phyloP scores from a whole-genome alignment of 176 grass and related monocot genomes.

The Oryza nivara region DNA sequence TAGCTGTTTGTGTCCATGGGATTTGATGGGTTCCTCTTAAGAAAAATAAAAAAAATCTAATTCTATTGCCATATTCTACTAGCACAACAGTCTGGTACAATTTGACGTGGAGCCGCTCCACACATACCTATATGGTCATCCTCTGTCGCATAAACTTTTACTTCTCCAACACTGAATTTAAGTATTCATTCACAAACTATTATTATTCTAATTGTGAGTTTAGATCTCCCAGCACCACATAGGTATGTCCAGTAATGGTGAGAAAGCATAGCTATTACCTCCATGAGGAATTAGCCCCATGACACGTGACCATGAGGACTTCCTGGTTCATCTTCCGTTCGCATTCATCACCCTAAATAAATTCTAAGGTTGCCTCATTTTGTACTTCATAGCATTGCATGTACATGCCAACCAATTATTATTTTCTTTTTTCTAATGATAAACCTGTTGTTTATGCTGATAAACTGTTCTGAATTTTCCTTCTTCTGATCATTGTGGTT shows the following conservation, averaged over 20 bases:
- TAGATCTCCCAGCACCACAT: neutral
- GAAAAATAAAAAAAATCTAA: neutral
- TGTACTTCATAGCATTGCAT: neutral
- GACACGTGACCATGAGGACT: neutral
- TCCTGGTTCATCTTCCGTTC: neutral
- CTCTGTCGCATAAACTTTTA: neutral
- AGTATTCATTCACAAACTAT: neutral
- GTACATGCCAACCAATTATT: neutral
- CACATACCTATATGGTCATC: neutral
- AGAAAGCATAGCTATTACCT: too few species aligned
- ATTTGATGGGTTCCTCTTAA: neutral
- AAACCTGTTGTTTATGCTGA: neutral
- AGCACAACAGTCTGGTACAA: neutral
- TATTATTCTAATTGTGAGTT: neutral
- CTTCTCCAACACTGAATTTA: neutral
- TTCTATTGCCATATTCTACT: neutral
- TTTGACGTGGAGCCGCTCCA: neutral
- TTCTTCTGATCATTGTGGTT: neutral
- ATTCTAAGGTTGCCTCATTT: neutral
- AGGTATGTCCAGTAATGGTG: neutral
- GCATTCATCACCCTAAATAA: neutral
- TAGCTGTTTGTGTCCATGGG: neutral
- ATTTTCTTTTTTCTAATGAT: neutral
- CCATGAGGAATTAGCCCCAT: neutral
- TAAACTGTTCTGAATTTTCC: neutral